Base-by-base conservation (phyloP, 169 alveolate genomes). In the Cryptosporidium viatorum region DNA sequence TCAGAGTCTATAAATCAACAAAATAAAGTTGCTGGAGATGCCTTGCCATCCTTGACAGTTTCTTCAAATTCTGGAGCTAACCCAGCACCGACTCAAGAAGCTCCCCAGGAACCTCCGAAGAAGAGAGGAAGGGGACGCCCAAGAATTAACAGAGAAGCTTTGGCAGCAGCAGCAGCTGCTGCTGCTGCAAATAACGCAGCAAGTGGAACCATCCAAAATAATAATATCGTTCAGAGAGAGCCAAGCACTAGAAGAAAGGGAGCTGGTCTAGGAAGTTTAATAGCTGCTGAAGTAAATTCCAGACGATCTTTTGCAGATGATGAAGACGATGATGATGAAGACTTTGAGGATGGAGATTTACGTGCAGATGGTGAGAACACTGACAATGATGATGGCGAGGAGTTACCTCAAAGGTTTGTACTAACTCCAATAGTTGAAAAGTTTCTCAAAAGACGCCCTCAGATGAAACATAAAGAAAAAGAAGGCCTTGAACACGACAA, bases 81-180 rank as follows among this genome's bases (percentile, higher is more conserved):
- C 3, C 2, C 67, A 8, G 39, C 39, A 55, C 67, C 35, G 16
- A n/a, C 21, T 33, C 51, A 67, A 31, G 73, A 67, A 67, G 45
- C 73, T 39, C 73, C 73, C 52, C 73, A 71, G 9, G 80, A 59
- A 26, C 80, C 75, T 23, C 73, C 87, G 8, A 80, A 80, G 60
- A 80, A 80, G 51, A 59, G 87, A 62, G 87, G 87, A 6, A 35
- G 87, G 21, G 87, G 87, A 5, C 58, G 87, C 10, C 87, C 87
- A 16, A 80, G 87, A 43, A 80, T 80, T 43, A 80, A 80, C 12
- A 80, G 87, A 39, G 87, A 80, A n/a, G 87, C 87, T 14, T 35
- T 80, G 41, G 75, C 75, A n/a, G 86, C 86, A 1, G 71, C 71
- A 7, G 71, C 86, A 7, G 86, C 71, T 0, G 59, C 70, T 10